A percentile compares a stretch with the other conserved stretches of the same genome.
Evolutionary conservation across 768 basidiomycete species (phyloP).

Genomic region (Lactarius pseudohatsudake): DNA sequence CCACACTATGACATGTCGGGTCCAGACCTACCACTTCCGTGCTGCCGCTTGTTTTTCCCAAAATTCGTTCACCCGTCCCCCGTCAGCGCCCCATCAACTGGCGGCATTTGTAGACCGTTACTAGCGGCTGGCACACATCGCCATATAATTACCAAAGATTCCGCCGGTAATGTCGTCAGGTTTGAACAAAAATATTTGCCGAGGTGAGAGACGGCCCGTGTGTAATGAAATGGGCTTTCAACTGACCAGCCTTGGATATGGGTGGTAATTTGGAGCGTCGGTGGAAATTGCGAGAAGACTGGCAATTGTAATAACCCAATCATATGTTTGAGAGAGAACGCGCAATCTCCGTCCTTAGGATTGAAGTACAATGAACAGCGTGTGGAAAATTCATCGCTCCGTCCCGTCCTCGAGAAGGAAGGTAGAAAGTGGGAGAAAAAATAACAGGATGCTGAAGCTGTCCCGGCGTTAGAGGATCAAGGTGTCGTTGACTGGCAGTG

Average conservation of each 20-base stretch:
- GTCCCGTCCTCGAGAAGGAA: conserved; percentile 5
- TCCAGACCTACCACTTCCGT: conserved; percentile 5
- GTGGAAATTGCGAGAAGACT: conserved; percentile 22
- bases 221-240: conserved; percentile 16
- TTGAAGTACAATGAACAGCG: conserved; percentile 20
- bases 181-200: conserved; percentile 4
- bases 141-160: background rate
- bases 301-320: background rate
- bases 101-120: background rate
- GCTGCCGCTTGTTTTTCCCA: background rate
- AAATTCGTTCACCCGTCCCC: background rate
- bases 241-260: conserved; percentile 16
- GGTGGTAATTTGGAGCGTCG: conserved; percentile 11
- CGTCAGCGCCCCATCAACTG: background rate
- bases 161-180: conserved; percentile 19
- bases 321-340: conserved; percentile 2
- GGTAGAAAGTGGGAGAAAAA: background rate
- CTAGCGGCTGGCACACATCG: background rate
- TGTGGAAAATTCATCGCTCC: conserved; percentile 17
- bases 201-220: conserved; percentile 12
- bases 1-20: conserved; percentile 1
- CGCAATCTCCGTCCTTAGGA: conserved; percentile 22
- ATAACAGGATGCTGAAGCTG: background rate
- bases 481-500: conserved; percentile 11
- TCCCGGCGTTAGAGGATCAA: conserved; percentile 21